Percentiles rank a stretch among this genome's conserved stretches.
These are phyloP conservation scores for Cordyceps militaris DNA, from an alignment of 2,329 filamentous ascomycete species.

Conservation along the genomic window DNA sequence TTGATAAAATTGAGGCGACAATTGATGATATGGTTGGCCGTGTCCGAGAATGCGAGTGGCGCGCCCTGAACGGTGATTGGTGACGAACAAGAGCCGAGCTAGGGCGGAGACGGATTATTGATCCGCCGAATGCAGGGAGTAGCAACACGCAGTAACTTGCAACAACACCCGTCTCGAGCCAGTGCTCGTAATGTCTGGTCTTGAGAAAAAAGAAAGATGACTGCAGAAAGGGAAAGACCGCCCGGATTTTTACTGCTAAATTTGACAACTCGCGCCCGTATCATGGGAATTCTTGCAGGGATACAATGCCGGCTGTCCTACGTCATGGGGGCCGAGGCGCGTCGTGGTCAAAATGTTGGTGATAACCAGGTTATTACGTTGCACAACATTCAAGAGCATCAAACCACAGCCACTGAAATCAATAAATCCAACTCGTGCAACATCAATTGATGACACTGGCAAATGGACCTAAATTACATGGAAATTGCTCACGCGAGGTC, in stretches of 20 bases:
- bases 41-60: neutral
- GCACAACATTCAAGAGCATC: neutral
- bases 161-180: neutral
- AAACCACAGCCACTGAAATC: neutral
- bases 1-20: conserved; percentile 1
- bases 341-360: neutral
- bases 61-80: conserved; percentile 4
- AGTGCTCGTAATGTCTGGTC: neutral
- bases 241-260: neutral
- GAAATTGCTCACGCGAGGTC: conserved; percentile 5
- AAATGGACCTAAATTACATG: too few relatives aligned
- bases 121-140: neutral
- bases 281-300: neutral
- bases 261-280: neutral
- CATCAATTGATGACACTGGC: neutral
- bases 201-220: neutral
- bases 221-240: too few relatives aligned
- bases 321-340: neutral
- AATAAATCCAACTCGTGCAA: neutral
- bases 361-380: neutral
- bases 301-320: neutral
- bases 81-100: neutral
- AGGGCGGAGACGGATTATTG: conserved; percentile 4
- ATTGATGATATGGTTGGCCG: neutral
- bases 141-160: neutral